Evolutionary conservation across 2,329 filamentous ascomycete species (phyloP).

Genomic region (Triangularia verruculosa): DNA sequence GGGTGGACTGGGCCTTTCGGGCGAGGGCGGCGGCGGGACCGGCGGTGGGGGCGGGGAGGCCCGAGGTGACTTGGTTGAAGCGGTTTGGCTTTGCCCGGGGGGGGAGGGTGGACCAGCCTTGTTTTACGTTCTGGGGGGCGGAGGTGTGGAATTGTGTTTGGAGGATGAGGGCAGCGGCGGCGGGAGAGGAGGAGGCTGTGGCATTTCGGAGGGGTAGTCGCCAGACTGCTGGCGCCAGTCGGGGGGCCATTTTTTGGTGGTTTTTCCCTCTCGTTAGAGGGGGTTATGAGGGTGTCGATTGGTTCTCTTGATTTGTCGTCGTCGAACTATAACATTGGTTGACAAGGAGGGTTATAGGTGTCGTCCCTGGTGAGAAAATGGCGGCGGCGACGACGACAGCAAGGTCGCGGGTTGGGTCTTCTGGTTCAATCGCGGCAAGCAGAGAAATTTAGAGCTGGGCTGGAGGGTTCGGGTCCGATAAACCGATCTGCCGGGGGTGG

Average conservation of each 20-base stretch:
- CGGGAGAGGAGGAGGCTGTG: slow-evolving; percentile 28
- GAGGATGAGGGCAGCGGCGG: slow-evolving; percentile 8
- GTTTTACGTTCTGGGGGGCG: slow-evolving; percentile 50
- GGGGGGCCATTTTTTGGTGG: slow-evolving; percentile 32
- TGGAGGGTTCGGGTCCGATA: slow-evolving; percentile 13
- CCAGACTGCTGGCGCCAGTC: slow-evolving; percentile 29
- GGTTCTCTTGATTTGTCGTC: slow-evolving; percentile 2
- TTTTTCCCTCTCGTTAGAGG: slow-evolving; percentile 9
- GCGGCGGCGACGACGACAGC: slow-evolving; percentile 20
- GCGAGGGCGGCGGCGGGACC: slow-evolving; percentile 60
- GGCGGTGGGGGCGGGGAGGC: slow-evolving; percentile 54
- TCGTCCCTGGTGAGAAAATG: neutral
- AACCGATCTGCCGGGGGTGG: slow-evolving; percentile 2
- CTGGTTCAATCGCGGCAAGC: slow-evolving; percentile 4
- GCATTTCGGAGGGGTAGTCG: slow-evolving; percentile 28
- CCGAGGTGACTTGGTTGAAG: slow-evolving; percentile 58
- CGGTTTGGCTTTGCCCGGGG: slow-evolving; percentile 51
- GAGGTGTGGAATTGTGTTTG: slow-evolving; percentile 29
- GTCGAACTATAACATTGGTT: slow-evolving; percentile 10
- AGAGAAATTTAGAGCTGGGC: slow-evolving; percentile 24
- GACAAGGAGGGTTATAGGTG: slow-evolving; percentile 7
- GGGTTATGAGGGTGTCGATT: neutral
- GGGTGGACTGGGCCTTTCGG: slow-evolving; percentile 57
- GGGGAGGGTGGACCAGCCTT: slow-evolving; percentile 57
- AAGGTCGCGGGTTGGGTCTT: slow-evolving; percentile 18